Base-by-base conservation (phyloP, 192 early-diverging fungal species). In the Backusella morwellensis region DNA sequence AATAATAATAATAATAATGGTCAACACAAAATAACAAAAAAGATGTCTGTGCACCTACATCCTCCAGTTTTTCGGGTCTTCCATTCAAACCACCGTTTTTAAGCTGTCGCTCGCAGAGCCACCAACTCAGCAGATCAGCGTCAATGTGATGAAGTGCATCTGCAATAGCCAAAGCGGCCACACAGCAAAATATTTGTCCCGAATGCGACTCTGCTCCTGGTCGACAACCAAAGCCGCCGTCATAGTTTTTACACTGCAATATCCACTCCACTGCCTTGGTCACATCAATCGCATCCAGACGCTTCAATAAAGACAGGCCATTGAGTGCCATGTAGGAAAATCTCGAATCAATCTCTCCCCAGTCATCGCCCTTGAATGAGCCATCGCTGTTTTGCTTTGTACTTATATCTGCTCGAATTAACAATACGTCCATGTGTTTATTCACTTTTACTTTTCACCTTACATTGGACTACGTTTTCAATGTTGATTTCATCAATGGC, bases 81-180 rank as follows among this genome's bases (percentile, higher is more conserved):
- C 97, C 98, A 80, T 98, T 99, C 66, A 99, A 83, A 14, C 98
- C 98, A 34, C 98, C 98, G 34, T 89, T 93, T 75, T 86, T 88
- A 21, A 99, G 84, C 84, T 99, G 98, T 63, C 98, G 88, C 76
- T 98, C 96, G 44, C 94, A 91, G 38, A 99, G 85, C 98, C 98
- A 99, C 90, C 92, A 93, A 35, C 93, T 93, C 21, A 99, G 86
- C 36, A 92, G 80, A 56, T 98, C 96, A 6, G 84, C 81, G 69
- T 98, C 95, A 1, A 98, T 89, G 34, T 92, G 75, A 42, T 98
- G 90, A 70, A 98, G 79, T 7, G 86, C 85, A 1, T 91, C 83
- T n/a, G 88, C 84, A 74, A 99, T 96, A 6, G 95, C 91, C 76
- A 99, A 87, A 7, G 91, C 91, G 1, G 92, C 97, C 9, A 99